Evolutionary conservation across 1,284 basidiomycete genomes (phyloP).

Genomic region (Irpex sp.): DNA sequence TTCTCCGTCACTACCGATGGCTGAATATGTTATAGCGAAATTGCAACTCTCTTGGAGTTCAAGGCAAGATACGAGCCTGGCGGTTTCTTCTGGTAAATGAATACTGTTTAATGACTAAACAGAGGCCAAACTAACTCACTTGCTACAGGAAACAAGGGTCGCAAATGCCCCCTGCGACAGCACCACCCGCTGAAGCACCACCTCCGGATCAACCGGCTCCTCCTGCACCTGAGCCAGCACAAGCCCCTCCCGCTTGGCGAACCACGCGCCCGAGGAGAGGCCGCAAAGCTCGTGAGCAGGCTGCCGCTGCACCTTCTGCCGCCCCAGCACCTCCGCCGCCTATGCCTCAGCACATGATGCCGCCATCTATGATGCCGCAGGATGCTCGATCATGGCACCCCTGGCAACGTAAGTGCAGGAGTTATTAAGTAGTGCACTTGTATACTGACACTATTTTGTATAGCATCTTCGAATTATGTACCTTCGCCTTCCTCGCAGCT

Average conservation of each 20-base stretch:
- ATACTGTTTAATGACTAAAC: neutral
- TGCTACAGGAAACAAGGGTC: slow-evolving; percentile 6
- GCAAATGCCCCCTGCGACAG: slow-evolving; percentile 38
- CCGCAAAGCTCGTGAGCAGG: neutral
- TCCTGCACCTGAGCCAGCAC: slow-evolving; percentile 10
- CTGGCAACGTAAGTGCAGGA: slow-evolving; percentile 59
- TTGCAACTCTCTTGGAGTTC: slow-evolving; percentile 62
- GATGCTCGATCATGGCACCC: slow-evolving; percentile 49
- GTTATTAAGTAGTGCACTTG: neutral
- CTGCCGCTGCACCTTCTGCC: slow-evolving; percentile 17
- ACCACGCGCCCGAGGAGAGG: slow-evolving; percentile 4
- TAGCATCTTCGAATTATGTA: slow-evolving; percentile 4
- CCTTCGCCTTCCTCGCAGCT: slow-evolving; percentile 32
- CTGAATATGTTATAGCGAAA: slow-evolving; percentile 44
- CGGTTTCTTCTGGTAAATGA: slow-evolving; percentile 67
- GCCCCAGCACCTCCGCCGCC: slow-evolving; percentile 21
- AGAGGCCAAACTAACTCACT: neutral
- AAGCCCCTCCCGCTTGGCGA: slow-evolving; percentile 14
- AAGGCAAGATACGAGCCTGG: slow-evolving; percentile 71
- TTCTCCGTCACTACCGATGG: neutral
- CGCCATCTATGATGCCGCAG: slow-evolving; percentile 7
- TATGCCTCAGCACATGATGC: slow-evolving; percentile 12
- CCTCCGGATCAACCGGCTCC: slow-evolving; percentile 19
- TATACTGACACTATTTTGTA: neutral
- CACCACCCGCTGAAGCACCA: slow-evolving; percentile 30